Evolutionary conservation across 2,329 filamentous ascomycete species (phyloP).

Genomic region (Corynespora cassiicola): DNA sequence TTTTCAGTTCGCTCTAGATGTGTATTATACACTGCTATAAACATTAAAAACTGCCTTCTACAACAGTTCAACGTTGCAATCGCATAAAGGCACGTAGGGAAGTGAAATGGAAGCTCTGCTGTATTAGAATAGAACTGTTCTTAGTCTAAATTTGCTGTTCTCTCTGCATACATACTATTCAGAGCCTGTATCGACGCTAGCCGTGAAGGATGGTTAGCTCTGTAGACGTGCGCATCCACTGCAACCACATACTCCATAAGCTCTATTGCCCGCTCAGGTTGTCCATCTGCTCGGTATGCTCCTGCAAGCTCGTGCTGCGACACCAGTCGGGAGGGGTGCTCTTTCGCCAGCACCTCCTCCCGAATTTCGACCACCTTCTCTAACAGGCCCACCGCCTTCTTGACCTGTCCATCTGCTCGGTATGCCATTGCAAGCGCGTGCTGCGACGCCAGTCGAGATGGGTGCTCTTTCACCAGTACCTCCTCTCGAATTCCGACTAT

Average conservation of each 20-base stretch:
- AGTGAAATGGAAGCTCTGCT: no score
- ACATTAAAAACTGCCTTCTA: no score
- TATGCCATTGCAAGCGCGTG: constrained; percentile 10
- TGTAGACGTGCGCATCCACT: constrained; percentile 3
- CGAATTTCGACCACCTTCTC: constrained; percentile 10
- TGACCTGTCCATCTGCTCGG: constrained; percentile 3
- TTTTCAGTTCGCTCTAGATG: no score
- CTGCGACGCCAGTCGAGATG: constrained; percentile 10
- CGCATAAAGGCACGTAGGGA: no score
- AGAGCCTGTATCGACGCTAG: no score
- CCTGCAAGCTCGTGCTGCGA: constrained; percentile 9
- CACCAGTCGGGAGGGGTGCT: constrained; percentile 7
- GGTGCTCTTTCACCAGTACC: constrained; percentile 5
- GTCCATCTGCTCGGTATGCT: constrained; percentile 10
- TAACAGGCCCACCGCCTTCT: constrained; percentile 10
- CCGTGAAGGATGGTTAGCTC: constrained; percentile 3
- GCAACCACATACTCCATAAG: constrained; percentile 8
- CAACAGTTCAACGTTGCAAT: no score
- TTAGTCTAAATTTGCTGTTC: no score
- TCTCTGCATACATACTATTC: no score
- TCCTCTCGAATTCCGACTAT: constrained; percentile 5
- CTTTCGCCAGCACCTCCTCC: constrained; percentile 4
- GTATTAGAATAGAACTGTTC: no score
- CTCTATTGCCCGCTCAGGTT: constrained; percentile 7
- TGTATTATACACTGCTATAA: no score